A percentile compares a stretch with the other conserved stretches of the same genome.
Evolutionary conservation across 2,329 filamentous ascomycete species (phyloP).

Genomic region (Colletotrichum limetticola): DNA sequence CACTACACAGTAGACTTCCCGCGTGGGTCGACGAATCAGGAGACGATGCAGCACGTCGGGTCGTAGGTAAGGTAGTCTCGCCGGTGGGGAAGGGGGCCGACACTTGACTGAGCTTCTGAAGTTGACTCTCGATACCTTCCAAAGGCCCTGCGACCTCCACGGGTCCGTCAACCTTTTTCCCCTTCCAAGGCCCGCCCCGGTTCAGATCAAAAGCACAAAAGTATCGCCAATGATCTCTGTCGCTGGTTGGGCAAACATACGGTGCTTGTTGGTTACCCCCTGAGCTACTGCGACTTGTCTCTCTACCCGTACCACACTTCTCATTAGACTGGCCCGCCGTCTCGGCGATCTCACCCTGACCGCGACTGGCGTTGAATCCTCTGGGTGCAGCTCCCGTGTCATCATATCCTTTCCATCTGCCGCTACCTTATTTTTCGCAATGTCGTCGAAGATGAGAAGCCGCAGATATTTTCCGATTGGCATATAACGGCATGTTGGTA

Average conservation of each 20-base stretch:
- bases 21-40: constrained; percentile 10
- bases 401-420: not conserved
- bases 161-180: not conserved
- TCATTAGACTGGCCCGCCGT: not conserved
- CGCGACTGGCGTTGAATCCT: not conserved
- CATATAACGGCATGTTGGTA: not conserved
- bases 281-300: not conserved
- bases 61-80: not conserved
- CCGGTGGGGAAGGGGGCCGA: not conserved
- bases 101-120: not conserved
- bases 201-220: not conserved
- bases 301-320: not conserved
- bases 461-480: not conserved
- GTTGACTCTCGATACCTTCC: not conserved
- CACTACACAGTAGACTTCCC: not conserved
- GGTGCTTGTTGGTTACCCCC: not conserved
- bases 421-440: not conserved
- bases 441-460: not conserved
- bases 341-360: not conserved
- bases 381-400: not conserved
- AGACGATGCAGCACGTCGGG: not conserved
- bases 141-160: not conserved
- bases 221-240: no score
- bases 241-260: constrained; percentile 9
- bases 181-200: not conserved